Evolutionary conservation across 352 stramenopile genomes (phyloP).

Genomic region (Elongisporangium prolatum): DNA sequence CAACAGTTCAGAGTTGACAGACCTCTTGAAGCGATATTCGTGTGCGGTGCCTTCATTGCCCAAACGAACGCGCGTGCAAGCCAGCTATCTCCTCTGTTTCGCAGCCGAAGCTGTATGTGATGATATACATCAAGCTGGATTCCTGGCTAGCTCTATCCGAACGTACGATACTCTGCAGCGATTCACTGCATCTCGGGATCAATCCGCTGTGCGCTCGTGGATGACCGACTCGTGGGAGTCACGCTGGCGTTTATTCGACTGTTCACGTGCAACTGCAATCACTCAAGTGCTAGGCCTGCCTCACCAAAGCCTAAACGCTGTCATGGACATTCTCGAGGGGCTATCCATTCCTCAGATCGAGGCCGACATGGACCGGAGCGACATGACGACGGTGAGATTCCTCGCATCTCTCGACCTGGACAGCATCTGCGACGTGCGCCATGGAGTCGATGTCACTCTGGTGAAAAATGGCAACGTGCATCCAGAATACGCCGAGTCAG

Average conservation of each 20-base stretch:
- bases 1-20: background rate
- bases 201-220: background rate
- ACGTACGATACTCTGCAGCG: background rate
- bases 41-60: background rate
- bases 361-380: background rate
- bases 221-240: background rate
- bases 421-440: conserved; percentile 8
- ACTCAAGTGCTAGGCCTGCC: background rate
- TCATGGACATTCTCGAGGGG: conserved; percentile 3
- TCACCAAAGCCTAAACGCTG: background rate
- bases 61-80: background rate
- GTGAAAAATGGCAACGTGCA: conserved; percentile 16
- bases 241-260: background rate
- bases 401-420: conserved; percentile 5
- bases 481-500: conserved; percentile 5
- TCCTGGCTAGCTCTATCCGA: background rate
- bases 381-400: background rate
- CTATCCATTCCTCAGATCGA: conserved; percentile 17
- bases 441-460: conserved; percentile 23
- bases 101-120: background rate
- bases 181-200: background rate
- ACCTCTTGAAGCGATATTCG: background rate
- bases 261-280: background rate
- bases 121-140: background rate
- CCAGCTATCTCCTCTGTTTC: background rate